These are phyloP conservation scores for Colletotrichum spinosum DNA, from an alignment of 2,329 filamentous ascomycete species.

Conservation along the genomic window DNA sequence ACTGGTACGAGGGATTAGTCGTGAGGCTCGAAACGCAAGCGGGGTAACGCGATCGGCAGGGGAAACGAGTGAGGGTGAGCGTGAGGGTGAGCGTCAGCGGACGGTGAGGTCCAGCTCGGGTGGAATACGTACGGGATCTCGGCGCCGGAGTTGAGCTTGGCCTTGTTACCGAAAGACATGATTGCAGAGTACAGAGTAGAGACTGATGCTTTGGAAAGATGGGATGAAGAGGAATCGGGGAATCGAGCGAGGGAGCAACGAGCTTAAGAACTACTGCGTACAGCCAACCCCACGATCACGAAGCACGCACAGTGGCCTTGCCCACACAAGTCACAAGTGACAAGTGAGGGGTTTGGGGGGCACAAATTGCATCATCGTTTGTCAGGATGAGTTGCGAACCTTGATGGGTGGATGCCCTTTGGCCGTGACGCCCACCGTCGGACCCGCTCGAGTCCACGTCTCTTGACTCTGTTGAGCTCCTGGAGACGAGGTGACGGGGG, in stretches of 20 bases:
- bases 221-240: conserved; percentile 2
- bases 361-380: conserved; percentile 36
- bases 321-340: conserved; percentile 14
- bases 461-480: neutral
- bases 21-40: conserved; percentile 45
- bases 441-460: conserved; percentile 26
- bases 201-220: neutral
- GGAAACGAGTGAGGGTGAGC: neutral
- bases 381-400: conserved; percentile 35
- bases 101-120: no score
- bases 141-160: conserved; percentile 72
- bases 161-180: conserved; percentile 69
- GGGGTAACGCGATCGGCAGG: conserved; percentile 25
- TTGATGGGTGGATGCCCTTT: conserved; percentile 18
- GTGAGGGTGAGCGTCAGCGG: no score
- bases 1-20: conserved; percentile 16
- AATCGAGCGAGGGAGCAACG: neutral
- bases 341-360: conserved; percentile 32
- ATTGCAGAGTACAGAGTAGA: conserved; percentile 23
- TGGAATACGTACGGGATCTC: conserved; percentile 63
- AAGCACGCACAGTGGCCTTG: conserved; percentile 14
- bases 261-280: no score
- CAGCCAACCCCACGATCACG: no score
- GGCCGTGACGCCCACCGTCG: conserved; percentile 30
- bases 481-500: conserved; percentile 13